These are phyloP conservation scores for Lentinula detonsa DNA, from an alignment of 768 basidiomycete species.

Conservation along the genomic window DNA sequence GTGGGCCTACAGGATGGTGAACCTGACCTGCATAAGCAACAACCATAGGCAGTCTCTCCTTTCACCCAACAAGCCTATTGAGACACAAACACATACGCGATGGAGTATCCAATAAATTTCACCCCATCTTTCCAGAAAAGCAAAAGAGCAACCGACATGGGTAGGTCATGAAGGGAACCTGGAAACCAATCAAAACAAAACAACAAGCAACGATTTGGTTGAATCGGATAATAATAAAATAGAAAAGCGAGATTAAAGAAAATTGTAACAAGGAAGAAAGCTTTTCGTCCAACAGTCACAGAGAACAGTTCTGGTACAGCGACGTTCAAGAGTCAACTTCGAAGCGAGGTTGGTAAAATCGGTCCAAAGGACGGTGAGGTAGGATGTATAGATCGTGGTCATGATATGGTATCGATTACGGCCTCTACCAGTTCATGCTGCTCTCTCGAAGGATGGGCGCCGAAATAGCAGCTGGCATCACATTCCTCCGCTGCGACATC, in stretches of 20 bases:
- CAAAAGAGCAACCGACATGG: background rate
- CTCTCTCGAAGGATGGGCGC: slow-evolving; percentile 75
- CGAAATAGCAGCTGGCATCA: slow-evolving; percentile 57
- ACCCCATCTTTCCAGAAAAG: background rate
- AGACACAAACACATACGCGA: background rate
- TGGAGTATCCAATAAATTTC: background rate
- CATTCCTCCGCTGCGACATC: slow-evolving; percentile 54
- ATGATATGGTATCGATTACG: background rate
- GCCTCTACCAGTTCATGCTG: slow-evolving; percentile 75
- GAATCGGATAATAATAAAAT: slow-evolving; percentile 4
- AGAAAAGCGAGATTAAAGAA: background rate
- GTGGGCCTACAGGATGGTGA: background rate
- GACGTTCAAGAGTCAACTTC: background rate
- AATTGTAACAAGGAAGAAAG: background rate
- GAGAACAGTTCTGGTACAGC: background rate
- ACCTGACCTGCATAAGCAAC: background rate
- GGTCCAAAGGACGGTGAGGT: background rate
- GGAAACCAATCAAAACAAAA: slow-evolving; percentile 3
- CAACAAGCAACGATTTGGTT: background rate
- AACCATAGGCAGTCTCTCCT: background rate
- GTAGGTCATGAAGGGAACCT: background rate
- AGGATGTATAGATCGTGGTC: background rate
- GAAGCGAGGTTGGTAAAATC: background rate
- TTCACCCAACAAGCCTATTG: background rate
- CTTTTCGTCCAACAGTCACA: background rate